Evolutionary conservation across 805 yeast species (phyloP), one percentile per base, ranked within the genome.

Genomic region (Candida qinlingensis): DNA sequence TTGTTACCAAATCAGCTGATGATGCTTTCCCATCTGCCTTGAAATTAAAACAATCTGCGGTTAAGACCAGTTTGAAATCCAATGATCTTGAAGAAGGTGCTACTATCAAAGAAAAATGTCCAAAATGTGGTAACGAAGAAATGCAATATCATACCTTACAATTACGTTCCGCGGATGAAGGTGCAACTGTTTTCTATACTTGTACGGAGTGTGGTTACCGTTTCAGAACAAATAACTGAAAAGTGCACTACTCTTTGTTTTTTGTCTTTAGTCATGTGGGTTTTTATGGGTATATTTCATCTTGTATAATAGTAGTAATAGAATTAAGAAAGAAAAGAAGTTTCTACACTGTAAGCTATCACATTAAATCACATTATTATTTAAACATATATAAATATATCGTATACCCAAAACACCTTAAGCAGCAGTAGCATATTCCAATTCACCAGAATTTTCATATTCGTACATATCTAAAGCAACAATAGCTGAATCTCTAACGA

Each of bases 381-480:
- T 19, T 13, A 48, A 41, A 41, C 13, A 39, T 26, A 38, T 31
- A 13, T 39, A 33, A 44, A 46, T 29, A 50, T 36, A 40, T 13
- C 37, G 26, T 30, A 46, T 3, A 19, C 19, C 19, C 19, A 19
- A 19, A 19, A 19, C 19, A 38, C 8, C 38, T 45, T 45, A 57
- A 36, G 56, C 60, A 42, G 62, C 60, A 38, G 61, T 53, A 25
- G 73, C 87, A 63, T 87, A 88, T 67, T 88, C 95, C 58, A 88
- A 71, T 68, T 88, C 87, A 62, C 73, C 77, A 50, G 91, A 83
- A 74, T 85, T 86, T 73, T 91, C 97, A 63, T 87, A 90, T 66
- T 92, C 97, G 71, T 88, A 91, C 99, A 94, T 94, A 67, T 94
- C 99, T 62, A 94, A 76, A 27, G 99, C 99, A 46, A 94, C 99